Evolutionary conservation across 2,329 filamentous ascomycete species (phyloP), one percentile per base, ranked within the genome.

Genomic region (Bipolaris sorokiniana): DNA sequence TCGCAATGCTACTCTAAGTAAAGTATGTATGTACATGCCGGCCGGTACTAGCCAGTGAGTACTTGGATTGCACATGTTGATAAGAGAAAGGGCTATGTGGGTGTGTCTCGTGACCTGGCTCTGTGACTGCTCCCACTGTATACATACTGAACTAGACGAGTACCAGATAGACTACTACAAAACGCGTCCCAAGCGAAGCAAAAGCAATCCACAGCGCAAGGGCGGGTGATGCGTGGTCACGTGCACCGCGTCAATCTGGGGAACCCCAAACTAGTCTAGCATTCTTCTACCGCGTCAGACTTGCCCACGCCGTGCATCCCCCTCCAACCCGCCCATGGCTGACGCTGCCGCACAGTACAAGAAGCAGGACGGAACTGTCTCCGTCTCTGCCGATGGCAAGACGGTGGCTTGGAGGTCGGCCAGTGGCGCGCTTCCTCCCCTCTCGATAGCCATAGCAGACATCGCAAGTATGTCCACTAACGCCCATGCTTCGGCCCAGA

Each of bases 331-430:
- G 58, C 22, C 28, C 66, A 77, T 77, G 75, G 71, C 73, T 51
- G 66, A 69, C 61, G 74, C 72, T 56, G 67, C 72, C 50, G 72
- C 75, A 33, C 73, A 88, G 56, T 98, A 95, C 84, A 98, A 97
- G 80, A 99, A 98, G 82, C 95, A 96, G 78, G 91, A 98, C 81
- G 95, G 95, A 74, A 86, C 86, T 59, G 81, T 99, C 70, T 86
- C 87, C 23, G 82, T 98, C 67, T 87, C 90, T 15, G 80, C 84
- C 54, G 91, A 97, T 76, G 83, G 86, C 69, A 86, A 85, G 70
- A 87, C 84, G 36, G 86, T 98, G 59, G 89, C 86, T 75, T 99
- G 94, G 94, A 91, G 87, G 31, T 90, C 92, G 9, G 82, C 86
- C 51, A 83, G 57, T 84, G 44, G 83, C 52, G 85, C 87, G 2